A percentile compares a stretch with the other conserved stretches of the same genome.
Evolutionary conservation across 768 basidiomycete species (phyloP).

Genomic region (Trichaptum fuscoviolaceum): DNA sequence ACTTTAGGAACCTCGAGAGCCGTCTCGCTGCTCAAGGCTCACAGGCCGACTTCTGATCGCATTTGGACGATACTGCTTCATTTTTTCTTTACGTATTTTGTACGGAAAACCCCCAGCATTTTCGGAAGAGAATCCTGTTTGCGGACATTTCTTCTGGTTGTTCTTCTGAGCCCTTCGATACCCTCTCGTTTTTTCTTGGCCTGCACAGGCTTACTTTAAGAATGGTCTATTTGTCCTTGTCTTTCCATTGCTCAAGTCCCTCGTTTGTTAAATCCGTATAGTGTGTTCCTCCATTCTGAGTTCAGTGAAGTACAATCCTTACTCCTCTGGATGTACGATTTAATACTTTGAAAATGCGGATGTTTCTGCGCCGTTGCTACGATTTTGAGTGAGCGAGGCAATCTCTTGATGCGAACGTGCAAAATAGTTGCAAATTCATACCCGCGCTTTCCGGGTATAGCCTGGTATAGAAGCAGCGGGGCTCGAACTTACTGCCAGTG

Average conservation of each 20-base stretch:
- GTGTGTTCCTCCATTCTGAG: not conserved
- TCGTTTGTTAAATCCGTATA: not conserved
- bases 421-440: not conserved
- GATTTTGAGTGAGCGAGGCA: not conserved
- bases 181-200: constrained; percentile 21
- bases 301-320: not conserved
- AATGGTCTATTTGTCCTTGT: not conserved
- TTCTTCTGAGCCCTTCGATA: constrained; percentile 17
- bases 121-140: not conserved
- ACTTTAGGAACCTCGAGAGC: constrained; percentile 75
- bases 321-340: not conserved
- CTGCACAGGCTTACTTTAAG: not conserved
- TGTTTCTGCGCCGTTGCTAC: not conserved
- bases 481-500: not conserved
- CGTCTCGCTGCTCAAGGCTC: constrained; percentile 87
- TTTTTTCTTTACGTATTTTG: not conserved
- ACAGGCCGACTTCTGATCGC: constrained; percentile 61
- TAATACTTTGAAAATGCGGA: not conserved
- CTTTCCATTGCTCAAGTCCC: not conserved
- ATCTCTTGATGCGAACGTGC: no score
- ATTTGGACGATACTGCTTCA: not conserved
- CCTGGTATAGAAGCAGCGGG: not conserved
- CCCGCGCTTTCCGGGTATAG: not conserved
- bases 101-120: not conserved
- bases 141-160: not conserved